Evolutionary conservation across 2,329 filamentous ascomycete genomes (phyloP), one percentile per base, ranked within the genome.

Genomic region (Penicillium sp.): DNA sequence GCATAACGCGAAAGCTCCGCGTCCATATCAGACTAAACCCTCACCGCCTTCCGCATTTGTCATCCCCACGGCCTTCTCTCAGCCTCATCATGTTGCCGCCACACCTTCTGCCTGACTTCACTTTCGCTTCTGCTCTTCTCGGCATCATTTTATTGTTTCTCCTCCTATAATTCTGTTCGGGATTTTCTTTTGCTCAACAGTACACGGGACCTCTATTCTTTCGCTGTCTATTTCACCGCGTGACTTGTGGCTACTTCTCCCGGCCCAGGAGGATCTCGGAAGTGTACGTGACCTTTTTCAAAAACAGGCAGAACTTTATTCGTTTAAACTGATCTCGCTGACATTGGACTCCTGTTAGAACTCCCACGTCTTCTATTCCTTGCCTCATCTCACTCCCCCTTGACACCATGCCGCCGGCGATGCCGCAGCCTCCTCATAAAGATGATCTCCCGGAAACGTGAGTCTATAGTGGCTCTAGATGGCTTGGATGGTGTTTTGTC

Each of bases 381-480:
- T 11, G 7, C 10, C 16, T 26, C 2, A 20, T n/a, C 16, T 34
- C 32, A 9, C 24, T 34, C 28, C 31, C 32, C 46, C 38, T 45
- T 45, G 49, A 46, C 46, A 53, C 32, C 54, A 72, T 72, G 67
- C 58, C 68, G 31, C 63, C 64, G 44, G 42, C 63, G 27, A 68
- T 68, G 59, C 66, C 69, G n/a, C 67, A 66, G 40, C 68, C 76
- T 43, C 76, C 76, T 49, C 73, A 74, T 55, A 79, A 77, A 68
- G 78, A 80, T 64, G 77, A 80, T 64, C 69, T 84, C 28, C 73
- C 76, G 39, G 78, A 78, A 67, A 84, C 81, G 79, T 82, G 68
- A 71, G 79, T 76, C 34, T 13, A 23, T 14, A 26, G 38, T 18
- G 5, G 11, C 20, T 18, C 13, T 26, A 27, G 22, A 34, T 18